Conservation (phyloP, 345 rosid species). For the Mangifera indica region DNA sequence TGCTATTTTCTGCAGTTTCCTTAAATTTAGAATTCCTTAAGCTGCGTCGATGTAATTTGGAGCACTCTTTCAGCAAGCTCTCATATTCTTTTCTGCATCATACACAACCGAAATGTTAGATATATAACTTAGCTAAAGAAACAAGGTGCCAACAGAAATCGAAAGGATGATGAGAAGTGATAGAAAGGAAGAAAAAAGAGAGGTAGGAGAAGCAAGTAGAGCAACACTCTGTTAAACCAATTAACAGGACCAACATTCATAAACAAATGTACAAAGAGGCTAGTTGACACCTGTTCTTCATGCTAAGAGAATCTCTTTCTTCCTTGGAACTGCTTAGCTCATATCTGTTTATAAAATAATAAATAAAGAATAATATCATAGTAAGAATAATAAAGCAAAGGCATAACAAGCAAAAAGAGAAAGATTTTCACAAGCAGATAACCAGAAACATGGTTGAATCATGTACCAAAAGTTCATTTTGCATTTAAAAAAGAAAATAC, state of each 20-base stretch:
- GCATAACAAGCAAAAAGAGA: not conserved
- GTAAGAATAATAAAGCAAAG: not conserved
- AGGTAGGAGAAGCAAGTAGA: not conserved
- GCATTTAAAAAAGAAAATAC: not conserved
- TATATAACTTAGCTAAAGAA: not conserved
- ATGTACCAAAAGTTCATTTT: not conserved
- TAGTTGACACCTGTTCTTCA: conserved; percentile 50
- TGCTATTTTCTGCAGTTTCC: conserved; percentile 38
- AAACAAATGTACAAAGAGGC: not conserved
- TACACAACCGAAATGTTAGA: conserved; percentile 7
- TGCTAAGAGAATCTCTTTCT: conserved; percentile 56
- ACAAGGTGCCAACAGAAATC: conserved; percentile 4
- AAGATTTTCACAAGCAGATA: not conserved
- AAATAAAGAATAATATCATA: conserved; percentile 6
- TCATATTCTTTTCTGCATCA: conserved; percentile 69
- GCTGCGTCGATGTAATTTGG: conserved; percentile 33
- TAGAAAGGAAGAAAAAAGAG: not conserved
- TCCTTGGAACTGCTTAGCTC: conserved; percentile 62
- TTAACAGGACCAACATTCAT: conserved; percentile 11
- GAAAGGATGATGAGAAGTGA: not conserved
- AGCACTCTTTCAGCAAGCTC: conserved; percentile 58
- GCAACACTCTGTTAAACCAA: conserved; percentile 16
- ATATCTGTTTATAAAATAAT: conserved; percentile 42
- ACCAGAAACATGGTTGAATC: not conserved
- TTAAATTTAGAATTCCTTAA: conserved; percentile 41